Evolutionary conservation across 352 stramenopile genomes (phyloP).

Genomic region (Globisporangium echinulatum): DNA sequence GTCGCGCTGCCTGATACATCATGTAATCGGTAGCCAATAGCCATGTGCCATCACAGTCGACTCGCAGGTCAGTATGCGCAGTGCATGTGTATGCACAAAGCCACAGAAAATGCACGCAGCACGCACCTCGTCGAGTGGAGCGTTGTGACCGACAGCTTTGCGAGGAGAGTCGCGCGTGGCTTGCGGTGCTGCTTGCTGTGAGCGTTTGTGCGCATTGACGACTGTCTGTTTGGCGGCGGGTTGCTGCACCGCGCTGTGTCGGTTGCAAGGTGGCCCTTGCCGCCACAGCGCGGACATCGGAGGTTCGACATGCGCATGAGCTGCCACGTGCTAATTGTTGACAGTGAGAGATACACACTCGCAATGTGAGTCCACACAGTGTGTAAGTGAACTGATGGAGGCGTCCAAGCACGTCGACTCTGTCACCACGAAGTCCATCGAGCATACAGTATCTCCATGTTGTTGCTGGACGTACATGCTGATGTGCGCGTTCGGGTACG

Average conservation of each 20-base stretch:
- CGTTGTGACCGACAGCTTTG: slow-evolving; percentile 2
- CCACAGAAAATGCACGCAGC: too few species aligned
- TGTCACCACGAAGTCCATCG: too few species aligned
- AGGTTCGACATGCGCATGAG: slow-evolving; percentile 74
- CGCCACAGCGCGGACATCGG: slow-evolving; percentile 48
- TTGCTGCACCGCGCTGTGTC: slow-evolving; percentile 41
- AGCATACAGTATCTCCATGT: too few species aligned
- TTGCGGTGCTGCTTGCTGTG: slow-evolving; percentile 7
- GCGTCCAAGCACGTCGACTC: too few species aligned
- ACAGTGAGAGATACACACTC: background rate
- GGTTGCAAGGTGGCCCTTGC: slow-evolving; percentile 39
- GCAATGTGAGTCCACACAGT: background rate
- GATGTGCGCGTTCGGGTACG: slow-evolving; percentile 63
- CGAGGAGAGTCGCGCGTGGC: background rate
- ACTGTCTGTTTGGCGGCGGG: slow-evolving; percentile 11
- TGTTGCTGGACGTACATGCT: slow-evolving; percentile 39
- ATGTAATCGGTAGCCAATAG: too few species aligned
- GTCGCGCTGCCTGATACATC: slow-evolving; percentile 1
- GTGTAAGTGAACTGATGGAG: background rate
- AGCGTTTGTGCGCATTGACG: slow-evolving; percentile 3
- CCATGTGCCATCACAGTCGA: too few species aligned
- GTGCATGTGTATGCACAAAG: background rate
- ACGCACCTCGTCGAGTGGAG: background rate
- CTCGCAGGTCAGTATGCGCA: too few species aligned
- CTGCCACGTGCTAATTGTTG: slow-evolving; percentile 46